Conservation (phyloP, 345 rosid genomes). For the Populus alba region DNA sequence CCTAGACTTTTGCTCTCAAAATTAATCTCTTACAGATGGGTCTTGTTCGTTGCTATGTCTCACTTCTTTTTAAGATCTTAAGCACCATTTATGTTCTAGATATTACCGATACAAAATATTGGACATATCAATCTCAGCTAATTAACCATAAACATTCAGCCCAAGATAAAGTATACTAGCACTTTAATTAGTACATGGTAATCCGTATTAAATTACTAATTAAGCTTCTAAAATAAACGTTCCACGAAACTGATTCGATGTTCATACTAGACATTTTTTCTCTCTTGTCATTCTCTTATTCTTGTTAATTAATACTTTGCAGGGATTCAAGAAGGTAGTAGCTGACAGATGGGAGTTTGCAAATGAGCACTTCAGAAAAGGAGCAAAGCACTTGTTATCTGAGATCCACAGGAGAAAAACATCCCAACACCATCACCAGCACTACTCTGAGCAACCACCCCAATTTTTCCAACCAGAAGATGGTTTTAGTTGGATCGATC, state of each 20-base stretch:
- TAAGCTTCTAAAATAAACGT: not conserved
- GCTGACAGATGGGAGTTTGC: conserved; percentile 75
- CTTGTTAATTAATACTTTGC: not conserved
- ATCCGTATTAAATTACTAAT: not conserved
- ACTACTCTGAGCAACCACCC: conserved; percentile 14
- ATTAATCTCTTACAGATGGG: not conserved
- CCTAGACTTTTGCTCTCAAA: not conserved
- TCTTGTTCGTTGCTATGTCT: not conserved
- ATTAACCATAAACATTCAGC: not conserved
- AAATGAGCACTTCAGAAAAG: conserved; percentile 54
- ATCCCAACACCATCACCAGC: conserved; percentile 30
- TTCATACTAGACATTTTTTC: not conserved
- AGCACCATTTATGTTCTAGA: not conserved
- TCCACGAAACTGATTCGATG: not conserved
- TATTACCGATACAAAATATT: not conserved
- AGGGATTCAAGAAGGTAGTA: conserved; percentile 63
- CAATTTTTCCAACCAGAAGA: conserved; percentile 20
- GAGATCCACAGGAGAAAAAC: conserved; percentile 60
- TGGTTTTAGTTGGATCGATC: conserved; percentile 17
- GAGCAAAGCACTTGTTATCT: conserved; percentile 48
- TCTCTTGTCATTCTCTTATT: not conserved
- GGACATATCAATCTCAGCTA: not conserved
- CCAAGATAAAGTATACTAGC: not conserved
- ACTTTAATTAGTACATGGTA: not conserved
- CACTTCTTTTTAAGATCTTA: not conserved